Evolutionary conservation across 495 filamentous ascomycete species (phyloP), one percentile per base, ranked within the genome.

Genomic region (Aspergillus cavernicola): DNA sequence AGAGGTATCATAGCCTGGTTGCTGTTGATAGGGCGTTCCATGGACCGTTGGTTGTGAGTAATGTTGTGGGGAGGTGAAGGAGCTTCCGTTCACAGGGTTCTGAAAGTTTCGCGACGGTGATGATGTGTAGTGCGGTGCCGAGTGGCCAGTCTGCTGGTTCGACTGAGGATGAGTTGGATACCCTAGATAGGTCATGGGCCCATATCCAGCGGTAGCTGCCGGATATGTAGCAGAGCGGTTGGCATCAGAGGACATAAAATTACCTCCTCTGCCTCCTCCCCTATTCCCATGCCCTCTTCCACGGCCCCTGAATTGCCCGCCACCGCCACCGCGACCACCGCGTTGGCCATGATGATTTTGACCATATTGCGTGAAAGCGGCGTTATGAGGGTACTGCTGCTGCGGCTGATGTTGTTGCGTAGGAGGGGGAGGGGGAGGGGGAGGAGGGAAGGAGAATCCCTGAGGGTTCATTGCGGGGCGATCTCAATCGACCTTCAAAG

Each of bases 381-480:
- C 50, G 53, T 54, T 55, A 57, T 53, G 54, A 40, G 43, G 51
- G n/a, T 57, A 47, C 4, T 56, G 50, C 23, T 61, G 58, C 20
- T 55, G 56, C 19, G 24, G 46, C 32, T 43, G 36, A 42, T 53
- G 56, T 47, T 63, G 61, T 39, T 63, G 62, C 50, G 53, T 33
- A 55, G 47, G 64, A 36, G 61, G 45, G 19, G 69, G 70, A 31
- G 75, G 75, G 15, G 75, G 75, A 18, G 76, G 76, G 19, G 77
- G 77, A 13, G 77, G 77, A 43, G 77, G 77, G 59, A 78, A 80
- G 42, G 72, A 75, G 58, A 80, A 80, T 18, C 68, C 69, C 59
- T 75, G 70, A 36, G 76, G 63, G 52, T 63, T 72, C 74, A 79
- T 79, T 40, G 49, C 65, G 55, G 54, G 58, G 56, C 50, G 56